phyloP scores from a whole-genome alignment of 371 early-diverging fungal genomes.

The Mucor irregularis region DNA sequence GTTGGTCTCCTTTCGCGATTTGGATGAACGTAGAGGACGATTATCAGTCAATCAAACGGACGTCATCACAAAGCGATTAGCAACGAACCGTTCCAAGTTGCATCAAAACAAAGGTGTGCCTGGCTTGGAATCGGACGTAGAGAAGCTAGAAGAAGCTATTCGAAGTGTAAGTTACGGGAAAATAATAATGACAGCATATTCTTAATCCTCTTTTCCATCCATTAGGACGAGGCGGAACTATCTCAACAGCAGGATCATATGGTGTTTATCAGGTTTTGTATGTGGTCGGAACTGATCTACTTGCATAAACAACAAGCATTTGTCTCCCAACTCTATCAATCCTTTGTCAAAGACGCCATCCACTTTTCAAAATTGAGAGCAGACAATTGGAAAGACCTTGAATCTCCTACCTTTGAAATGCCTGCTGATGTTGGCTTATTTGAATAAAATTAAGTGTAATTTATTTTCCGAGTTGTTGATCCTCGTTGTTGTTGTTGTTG shows the following conservation, averaged over 20 bases:
- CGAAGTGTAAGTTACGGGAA: constrained; percentile 33
- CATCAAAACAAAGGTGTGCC: constrained; percentile 48
- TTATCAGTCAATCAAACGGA: constrained; percentile 42
- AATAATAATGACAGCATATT: too few relatives aligned
- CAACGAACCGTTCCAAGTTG: constrained; percentile 34
- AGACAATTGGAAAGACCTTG: constrained; percentile 65
- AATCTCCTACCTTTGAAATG: constrained; percentile 45
- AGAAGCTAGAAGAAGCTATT: constrained; percentile 35
- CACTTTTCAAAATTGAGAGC: constrained; percentile 53
- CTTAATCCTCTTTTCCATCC: too few relatives aligned
- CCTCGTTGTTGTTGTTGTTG: constrained; percentile 1
- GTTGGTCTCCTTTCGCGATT: constrained; percentile 59
- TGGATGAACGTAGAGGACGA: constrained; percentile 33
- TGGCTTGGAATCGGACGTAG: constrained; percentile 46
- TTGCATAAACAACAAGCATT: constrained; percentile 56
- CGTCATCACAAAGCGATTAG: constrained; percentile 33
- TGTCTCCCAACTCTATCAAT: constrained; percentile 65
- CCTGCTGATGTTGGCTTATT: constrained; percentile 47
- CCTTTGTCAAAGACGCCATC: constrained; percentile 59
- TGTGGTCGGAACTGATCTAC: constrained; percentile 47
- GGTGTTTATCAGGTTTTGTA: constrained; percentile 40
- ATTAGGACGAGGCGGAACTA: constrained; percentile 94
- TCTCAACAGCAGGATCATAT: constrained; percentile 49
- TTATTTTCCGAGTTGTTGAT: background rate
- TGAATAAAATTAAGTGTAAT: constrained; percentile 22